Percentiles rank a stretch among this genome's conserved stretches.
Conservation (phyloP, 2,329 filamentous ascomycete species). For the Peltaster fructicola region DNA sequence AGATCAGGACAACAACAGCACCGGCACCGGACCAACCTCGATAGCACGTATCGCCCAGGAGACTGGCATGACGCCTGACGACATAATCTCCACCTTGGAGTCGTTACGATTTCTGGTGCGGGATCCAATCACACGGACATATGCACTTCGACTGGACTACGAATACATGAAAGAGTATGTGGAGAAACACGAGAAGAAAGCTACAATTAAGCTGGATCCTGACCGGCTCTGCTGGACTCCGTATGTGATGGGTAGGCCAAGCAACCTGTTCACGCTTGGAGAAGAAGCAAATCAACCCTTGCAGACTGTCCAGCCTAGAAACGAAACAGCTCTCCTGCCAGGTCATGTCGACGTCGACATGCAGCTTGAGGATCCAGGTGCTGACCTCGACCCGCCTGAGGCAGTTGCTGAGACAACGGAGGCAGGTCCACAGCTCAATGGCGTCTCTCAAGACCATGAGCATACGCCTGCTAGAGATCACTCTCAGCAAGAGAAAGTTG, state of each 20-base stretch:
- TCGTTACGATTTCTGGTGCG: constrained; percentile 75
- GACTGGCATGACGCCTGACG: constrained; percentile 89
- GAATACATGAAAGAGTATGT: constrained; percentile 78
- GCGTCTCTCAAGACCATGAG: no score
- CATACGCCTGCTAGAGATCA: no score
- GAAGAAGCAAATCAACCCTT: constrained; percentile 28
- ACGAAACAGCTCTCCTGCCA: constrained; percentile 41
- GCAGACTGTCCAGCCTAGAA: constrained; percentile 72
- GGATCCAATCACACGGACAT: constrained; percentile 73
- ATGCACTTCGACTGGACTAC: constrained; percentile 75
- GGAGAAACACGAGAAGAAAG: constrained; percentile 72
- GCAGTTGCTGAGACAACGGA: constrained; percentile 7
- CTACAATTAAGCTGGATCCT: constrained; percentile 69
- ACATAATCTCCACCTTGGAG: constrained; percentile 87
- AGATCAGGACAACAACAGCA: constrained; percentile 13
- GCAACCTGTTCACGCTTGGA: constrained; percentile 19
- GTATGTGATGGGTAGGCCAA: constrained; percentile 73
- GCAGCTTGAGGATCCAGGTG: no score
- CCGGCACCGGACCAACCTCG: constrained; percentile 22
- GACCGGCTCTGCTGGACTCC: constrained; percentile 82
- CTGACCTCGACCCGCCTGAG: no score
- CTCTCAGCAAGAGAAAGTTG: no score
- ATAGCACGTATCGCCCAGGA: constrained; percentile 59
- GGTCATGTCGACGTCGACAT: constrained; percentile 27
- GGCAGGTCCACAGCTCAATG: constrained; percentile 8